These are phyloP conservation scores for Colletotrichum incanum DNA, from an alignment of 2,329 filamentous ascomycete genomes.

Conservation along the genomic window DNA sequence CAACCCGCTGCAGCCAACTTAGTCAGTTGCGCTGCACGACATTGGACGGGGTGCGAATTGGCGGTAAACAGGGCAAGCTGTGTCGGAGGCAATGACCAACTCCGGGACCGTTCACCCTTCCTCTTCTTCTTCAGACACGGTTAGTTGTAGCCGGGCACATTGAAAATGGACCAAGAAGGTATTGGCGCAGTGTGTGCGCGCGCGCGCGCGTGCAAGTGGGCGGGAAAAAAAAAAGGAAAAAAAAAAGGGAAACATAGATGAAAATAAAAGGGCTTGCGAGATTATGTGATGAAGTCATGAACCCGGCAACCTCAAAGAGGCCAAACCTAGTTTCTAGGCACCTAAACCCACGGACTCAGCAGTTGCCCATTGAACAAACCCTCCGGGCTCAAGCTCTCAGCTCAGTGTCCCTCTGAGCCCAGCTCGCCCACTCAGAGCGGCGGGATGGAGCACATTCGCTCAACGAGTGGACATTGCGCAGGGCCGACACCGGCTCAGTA, in stretches of 20 bases:
- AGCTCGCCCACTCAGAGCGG: background rate
- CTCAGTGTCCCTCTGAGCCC: background rate
- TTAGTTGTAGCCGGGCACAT: constrained; percentile 16
- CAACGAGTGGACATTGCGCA: constrained; percentile 21
- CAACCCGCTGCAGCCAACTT: constrained; percentile 19
- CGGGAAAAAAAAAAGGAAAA: background rate
- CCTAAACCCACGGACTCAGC: background rate
- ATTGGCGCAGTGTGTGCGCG: constrained; percentile 2
- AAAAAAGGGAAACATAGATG: too few species aligned
- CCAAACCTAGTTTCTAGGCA: background rate
- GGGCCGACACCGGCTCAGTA: constrained; percentile 30
- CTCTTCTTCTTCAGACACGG: constrained; percentile 6
- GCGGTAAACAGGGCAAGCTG: constrained; percentile 12
- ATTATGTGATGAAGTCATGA: constrained; percentile 30
- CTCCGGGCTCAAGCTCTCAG: background rate
- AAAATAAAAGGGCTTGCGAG: background rate
- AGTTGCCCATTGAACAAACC: background rate
- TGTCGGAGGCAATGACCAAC: constrained; percentile 2
- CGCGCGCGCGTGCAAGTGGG: background rate
- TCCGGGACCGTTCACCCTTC: constrained; percentile 1
- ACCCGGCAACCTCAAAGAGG: constrained; percentile 20
- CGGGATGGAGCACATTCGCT: constrained; percentile 2
- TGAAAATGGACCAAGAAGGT: constrained; percentile 6
- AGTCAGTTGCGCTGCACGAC: constrained; percentile 24
- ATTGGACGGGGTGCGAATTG: constrained; percentile 4